These are phyloP conservation scores for Fusarium sp. DNA, from an alignment of 2,329 filamentous ascomycete species.

Conservation along the genomic window DNA sequence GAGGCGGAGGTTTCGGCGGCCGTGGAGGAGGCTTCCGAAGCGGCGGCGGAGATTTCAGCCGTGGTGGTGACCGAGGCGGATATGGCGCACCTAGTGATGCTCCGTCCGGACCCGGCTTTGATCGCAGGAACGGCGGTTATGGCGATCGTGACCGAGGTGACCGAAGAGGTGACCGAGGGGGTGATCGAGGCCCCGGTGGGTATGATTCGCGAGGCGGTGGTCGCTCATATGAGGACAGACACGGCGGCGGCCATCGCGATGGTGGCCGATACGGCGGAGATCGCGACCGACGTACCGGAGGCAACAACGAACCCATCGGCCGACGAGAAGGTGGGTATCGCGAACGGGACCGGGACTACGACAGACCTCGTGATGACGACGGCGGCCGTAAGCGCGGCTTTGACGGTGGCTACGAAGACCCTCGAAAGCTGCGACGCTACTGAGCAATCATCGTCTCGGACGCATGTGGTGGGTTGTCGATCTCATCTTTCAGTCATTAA, in stretches of 20 bases:
- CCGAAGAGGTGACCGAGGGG: slow-evolving; percentile 57
- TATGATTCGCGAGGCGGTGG: slow-evolving; percentile 65
- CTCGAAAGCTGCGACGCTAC: slow-evolving; percentile 73
- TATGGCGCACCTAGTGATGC: slow-evolving; percentile 66
- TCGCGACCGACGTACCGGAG: slow-evolving; percentile 70
- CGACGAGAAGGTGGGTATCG: slow-evolving; percentile 70
- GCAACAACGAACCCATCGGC: slow-evolving; percentile 86
- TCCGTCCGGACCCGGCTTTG: slow-evolving; percentile 68
- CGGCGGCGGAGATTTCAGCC: slow-evolving; percentile 56
- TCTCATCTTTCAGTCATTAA: slow-evolving; percentile 35
- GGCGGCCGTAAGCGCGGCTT: slow-evolving; percentile 73
- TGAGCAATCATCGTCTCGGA: slow-evolving; percentile 45
- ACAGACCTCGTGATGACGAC: slow-evolving; percentile 68
- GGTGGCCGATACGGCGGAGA: slow-evolving; percentile 50
- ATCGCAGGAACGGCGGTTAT: slow-evolving; percentile 58
- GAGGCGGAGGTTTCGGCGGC: slow-evolving; percentile 62
- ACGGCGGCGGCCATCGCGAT: slow-evolving; percentile 61
- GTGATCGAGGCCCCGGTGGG: slow-evolving; percentile 66
- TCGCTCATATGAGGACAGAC: slow-evolving; percentile 70
- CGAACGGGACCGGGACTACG: slow-evolving; percentile 62
- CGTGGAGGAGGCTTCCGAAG: slow-evolving; percentile 66
- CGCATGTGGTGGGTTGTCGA: slow-evolving; percentile 43
- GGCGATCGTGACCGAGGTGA: slow-evolving; percentile 56
- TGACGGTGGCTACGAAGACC: slow-evolving; percentile 85
- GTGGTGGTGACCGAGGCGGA: slow-evolving; percentile 58